Evolutionary conservation across 495 filamentous ascomycete species (phyloP).

Genomic region (Daldinia vernicosa): DNA sequence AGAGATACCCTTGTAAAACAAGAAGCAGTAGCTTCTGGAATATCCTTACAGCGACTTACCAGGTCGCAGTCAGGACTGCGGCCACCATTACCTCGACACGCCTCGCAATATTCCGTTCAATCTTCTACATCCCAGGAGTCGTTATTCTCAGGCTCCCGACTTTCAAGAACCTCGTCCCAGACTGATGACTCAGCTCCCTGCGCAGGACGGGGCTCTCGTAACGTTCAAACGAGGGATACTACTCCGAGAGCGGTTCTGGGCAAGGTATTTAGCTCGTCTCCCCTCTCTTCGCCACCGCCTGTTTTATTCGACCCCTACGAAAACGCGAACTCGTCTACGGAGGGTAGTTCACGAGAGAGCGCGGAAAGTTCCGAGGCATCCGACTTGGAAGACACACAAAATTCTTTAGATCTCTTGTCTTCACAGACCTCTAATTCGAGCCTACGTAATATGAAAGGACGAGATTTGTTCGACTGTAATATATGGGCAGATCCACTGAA

Average conservation of each 20-base stretch:
- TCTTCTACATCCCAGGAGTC: slow-evolving; percentile 39
- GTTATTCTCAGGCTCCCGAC: slow-evolving; percentile 27
- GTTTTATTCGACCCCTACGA: slow-evolving; percentile 56
- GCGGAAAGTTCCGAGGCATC: slow-evolving; percentile 48
- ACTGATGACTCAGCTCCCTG: slow-evolving; percentile 31
- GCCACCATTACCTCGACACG: slow-evolving; percentile 30
- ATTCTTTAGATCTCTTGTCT: slow-evolving; percentile 49
- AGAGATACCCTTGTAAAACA: slow-evolving; percentile 1
- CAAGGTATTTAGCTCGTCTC: slow-evolving; percentile 50
- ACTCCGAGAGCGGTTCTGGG: slow-evolving; percentile 40
- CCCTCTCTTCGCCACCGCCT: slow-evolving; percentile 58
- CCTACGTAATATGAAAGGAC: slow-evolving; percentile 68
- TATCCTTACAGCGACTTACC: slow-evolving; percentile 24
- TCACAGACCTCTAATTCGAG: slow-evolving; percentile 55
- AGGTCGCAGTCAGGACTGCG: slow-evolving; percentile 35
- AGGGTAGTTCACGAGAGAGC: slow-evolving; percentile 43
- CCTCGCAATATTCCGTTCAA: slow-evolving; percentile 31
- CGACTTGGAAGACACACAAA: slow-evolving; percentile 51
- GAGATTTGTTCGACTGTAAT: slow-evolving; percentile 71
- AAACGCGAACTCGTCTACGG: slow-evolving; percentile 41
- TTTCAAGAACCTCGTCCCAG: slow-evolving; percentile 34
- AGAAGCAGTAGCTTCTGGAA: neutral
- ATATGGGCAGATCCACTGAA: slow-evolving; percentile 70
- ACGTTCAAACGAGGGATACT: neutral
- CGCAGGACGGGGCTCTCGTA: neutral